phyloP scores from a whole-genome alignment of 805 yeast genomes.

The Citeromyces matritensis region DNA sequence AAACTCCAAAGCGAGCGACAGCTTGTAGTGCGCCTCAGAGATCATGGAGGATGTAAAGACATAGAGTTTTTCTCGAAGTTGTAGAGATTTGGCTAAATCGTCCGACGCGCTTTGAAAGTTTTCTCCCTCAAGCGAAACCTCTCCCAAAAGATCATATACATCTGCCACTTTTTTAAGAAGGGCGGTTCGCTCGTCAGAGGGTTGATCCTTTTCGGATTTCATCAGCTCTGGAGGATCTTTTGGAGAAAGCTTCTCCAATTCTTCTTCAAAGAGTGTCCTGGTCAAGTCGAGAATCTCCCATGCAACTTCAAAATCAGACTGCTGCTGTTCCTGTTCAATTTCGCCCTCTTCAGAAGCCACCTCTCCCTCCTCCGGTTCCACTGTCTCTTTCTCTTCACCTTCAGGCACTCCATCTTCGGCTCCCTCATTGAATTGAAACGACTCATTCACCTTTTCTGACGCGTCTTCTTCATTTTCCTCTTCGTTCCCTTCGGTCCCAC shows the following conservation, averaged over 20 bases:
- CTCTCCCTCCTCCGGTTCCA: constrained; percentile 9
- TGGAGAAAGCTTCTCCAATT: constrained; percentile 13
- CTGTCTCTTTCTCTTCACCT: constrained; percentile 12
- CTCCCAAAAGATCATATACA: constrained; percentile 71
- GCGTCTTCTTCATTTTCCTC: constrained; percentile 6
- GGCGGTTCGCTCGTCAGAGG: constrained; percentile 14
- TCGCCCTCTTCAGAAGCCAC: constrained; percentile 10
- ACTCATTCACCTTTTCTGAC: constrained; percentile 9
- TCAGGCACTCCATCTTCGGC: constrained; percentile 17
- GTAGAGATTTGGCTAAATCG: constrained; percentile 48
- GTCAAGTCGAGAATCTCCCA: constrained; percentile 80
- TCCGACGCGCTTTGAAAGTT: constrained; percentile 65
- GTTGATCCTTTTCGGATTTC: constrained; percentile 9
- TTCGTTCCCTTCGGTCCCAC: constrained; percentile 23
- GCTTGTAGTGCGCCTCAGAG: constrained; percentile 70
- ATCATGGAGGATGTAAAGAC: constrained; percentile 37
- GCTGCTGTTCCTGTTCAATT: constrained; percentile 24
- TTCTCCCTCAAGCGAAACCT: constrained; percentile 80
- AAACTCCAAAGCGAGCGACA: constrained; percentile 69
- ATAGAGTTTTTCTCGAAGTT: constrained; percentile 36
- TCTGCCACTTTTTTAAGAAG: constrained; percentile 48
- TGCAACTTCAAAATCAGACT: constrained; percentile 71
- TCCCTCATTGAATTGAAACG: constrained; percentile 20
- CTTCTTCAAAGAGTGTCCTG: constrained; percentile 43
- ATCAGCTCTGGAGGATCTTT: constrained; percentile 7